phyloP scores from a whole-genome alignment of 2,329 filamentous ascomycete genomes.

The Fusarium kyushuense region DNA sequence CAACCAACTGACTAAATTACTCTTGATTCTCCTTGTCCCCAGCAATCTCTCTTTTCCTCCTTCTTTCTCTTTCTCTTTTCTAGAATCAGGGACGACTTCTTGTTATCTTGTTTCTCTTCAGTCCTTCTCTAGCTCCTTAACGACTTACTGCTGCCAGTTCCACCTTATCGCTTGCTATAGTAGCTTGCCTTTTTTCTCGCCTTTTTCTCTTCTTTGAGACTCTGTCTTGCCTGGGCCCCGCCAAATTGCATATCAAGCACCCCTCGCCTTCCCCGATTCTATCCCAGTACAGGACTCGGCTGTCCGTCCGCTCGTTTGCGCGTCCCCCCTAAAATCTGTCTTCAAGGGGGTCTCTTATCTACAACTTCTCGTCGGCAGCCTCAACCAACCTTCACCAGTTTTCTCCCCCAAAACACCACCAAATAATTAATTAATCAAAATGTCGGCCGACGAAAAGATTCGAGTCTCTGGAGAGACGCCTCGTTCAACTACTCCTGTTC shows the following conservation, averaged over 20 bases:
- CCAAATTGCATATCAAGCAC: conserved; percentile 53
- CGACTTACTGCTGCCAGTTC: not conserved
- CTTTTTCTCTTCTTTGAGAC: conserved; percentile 51
- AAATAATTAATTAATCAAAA: conserved; percentile 59
- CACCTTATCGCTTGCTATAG: conserved; percentile 39
- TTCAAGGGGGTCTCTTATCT: conserved; percentile 46
- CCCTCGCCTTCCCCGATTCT: conserved; percentile 47
- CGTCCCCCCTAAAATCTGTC: conserved; percentile 52
- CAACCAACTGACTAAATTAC: conserved; percentile 19
- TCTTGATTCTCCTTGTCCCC: conserved; percentile 29
- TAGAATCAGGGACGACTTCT: conserved; percentile 38
- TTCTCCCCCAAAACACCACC: conserved; percentile 48
- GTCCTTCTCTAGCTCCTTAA: conserved; percentile 33
- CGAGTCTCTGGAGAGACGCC: conserved; percentile 83
- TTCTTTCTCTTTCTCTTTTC: conserved; percentile 26
- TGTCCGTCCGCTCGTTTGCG: conserved; percentile 58
- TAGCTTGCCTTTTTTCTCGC: conserved; percentile 28
- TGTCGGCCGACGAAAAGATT: conserved; percentile 78
- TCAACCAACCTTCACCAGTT: conserved; percentile 26
- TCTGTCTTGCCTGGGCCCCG: conserved; percentile 47
- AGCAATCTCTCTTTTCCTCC: conserved; percentile 7
- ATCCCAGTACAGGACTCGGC: conserved; percentile 50
- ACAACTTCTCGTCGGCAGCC: conserved; percentile 38
- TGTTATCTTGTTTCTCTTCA: conserved; percentile 39
- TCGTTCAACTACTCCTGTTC: conserved; percentile 71